These are phyloP conservation scores for Aspergillus kassunensis DNA, from an alignment of 495 filamentous ascomycete species.

Conservation along the genomic window DNA sequence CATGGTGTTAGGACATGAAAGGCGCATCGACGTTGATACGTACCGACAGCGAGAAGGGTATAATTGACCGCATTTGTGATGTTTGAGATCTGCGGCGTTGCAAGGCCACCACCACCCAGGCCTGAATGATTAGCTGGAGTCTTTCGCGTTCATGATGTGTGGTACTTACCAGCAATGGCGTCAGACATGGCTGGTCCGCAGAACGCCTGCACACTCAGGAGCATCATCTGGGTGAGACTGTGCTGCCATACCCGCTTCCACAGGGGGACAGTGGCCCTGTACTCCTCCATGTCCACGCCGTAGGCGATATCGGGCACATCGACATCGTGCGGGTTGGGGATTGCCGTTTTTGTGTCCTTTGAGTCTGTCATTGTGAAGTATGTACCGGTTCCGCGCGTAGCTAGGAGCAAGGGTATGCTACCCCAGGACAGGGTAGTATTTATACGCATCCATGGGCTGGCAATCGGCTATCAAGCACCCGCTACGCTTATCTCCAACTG, in stretches of 20 bases:
- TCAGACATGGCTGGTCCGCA: slow-evolving; percentile 22
- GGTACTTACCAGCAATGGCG: slow-evolving; percentile 24
- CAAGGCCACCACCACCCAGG: slow-evolving; percentile 31
- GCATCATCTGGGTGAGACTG: slow-evolving; percentile 32
- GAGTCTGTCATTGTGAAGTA: slow-evolving; percentile 14
- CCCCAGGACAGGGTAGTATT: neutral
- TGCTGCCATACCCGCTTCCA: slow-evolving; percentile 31
- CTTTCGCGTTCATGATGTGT: too few relatives aligned
- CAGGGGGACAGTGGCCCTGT: slow-evolving; percentile 18
- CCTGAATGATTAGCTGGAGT: slow-evolving; percentile 19
- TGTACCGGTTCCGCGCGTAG: neutral
- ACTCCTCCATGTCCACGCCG: neutral
- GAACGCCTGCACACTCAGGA: slow-evolving; percentile 20
- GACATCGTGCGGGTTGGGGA: slow-evolving; percentile 3
- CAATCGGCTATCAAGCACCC: too few relatives aligned
- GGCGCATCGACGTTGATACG: slow-evolving; percentile 2
- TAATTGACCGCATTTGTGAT: slow-evolving; percentile 27
- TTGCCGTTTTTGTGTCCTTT: slow-evolving; percentile 18
- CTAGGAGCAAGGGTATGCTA: neutral
- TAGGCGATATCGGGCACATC: neutral
- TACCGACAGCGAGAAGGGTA: slow-evolving; percentile 24
- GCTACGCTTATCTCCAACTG: slow-evolving; percentile 5
- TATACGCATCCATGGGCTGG: neutral
- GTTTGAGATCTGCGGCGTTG: slow-evolving; percentile 25
- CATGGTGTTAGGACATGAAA: neutral